Evolutionary conservation across 2,329 filamentous ascomycete genomes (phyloP), one percentile per base, ranked within the genome.

Genomic region (Neopestalotiopsis sp.): DNA sequence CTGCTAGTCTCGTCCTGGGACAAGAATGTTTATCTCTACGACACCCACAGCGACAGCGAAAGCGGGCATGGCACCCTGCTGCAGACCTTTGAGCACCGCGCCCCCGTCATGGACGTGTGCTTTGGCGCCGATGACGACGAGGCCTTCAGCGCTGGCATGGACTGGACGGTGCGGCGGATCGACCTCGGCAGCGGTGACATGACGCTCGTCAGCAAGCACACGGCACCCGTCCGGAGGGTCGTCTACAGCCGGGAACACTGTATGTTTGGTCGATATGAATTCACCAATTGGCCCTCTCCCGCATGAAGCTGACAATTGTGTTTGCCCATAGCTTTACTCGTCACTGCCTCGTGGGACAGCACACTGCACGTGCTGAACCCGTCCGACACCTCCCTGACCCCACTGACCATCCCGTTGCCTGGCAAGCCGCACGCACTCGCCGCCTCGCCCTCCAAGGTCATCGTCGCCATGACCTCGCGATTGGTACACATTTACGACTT

Each of bases 1-100:
- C 87, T 99, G 49, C 89, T 97, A n/a, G 95, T 95, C 74, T 92
- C 95, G 12, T 97, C 94, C 68, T 99, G 96, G 96, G 95, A 98
- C 82, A 94, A 91, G 81, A 90, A 94, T 79, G 90, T 97, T 68
- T 97, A 98, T 81, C 86, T 95, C 66, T 98, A 98, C 85, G 93
- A 97, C 77, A 88, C 92, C 69, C 83, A 85, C 20, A 81, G 24
- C 24, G 67, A 56, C 68, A 71, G 67, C 14, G 73, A 72, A 13
- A 79, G 77, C 49, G 88, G 87, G 30, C 81, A 83, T 65, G 91
- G 90, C 6, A 88, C 87, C 67, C 85, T 97, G 38, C 77, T 95
- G 40, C 88, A 89, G 72, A 93, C 91, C 72, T 94, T 92, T 76
- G 91, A 94, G 79, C 92, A 96, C 79, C 89, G 91, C 70, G 94